Percentiles rank a stretch among this genome's conserved stretches.
These are phyloP conservation scores for Sisymbrium irio DNA, from an alignment of 345 rosid genomes.

Conservation along the genomic window DNA sequence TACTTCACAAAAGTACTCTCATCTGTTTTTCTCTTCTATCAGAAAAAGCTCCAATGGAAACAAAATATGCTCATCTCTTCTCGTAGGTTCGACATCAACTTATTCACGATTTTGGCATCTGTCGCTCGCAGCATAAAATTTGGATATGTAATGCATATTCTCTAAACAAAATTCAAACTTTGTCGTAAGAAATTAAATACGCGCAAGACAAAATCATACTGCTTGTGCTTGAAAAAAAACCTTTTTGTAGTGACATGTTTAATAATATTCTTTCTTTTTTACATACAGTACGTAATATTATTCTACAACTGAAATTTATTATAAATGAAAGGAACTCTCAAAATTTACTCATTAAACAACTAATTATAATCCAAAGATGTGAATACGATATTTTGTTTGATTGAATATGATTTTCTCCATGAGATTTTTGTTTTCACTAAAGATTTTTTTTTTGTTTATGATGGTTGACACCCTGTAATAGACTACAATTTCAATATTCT, in stretches of 20 bases:
- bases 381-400: not conserved
- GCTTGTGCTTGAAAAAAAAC: not conserved
- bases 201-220: not conserved
- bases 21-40: not conserved
- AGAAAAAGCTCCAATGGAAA: not conserved
- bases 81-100: not conserved
- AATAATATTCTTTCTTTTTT: too few species aligned
- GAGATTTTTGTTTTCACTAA: not conserved
- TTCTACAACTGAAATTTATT: not conserved
- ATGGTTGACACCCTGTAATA: constrained; percentile 38
- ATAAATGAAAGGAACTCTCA: not conserved
- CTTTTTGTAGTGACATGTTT: not conserved
- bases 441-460: not conserved
- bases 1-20: not conserved
- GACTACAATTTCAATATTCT: constrained; percentile 23
- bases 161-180: not conserved
- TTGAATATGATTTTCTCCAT: not conserved
- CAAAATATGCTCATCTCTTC: not conserved
- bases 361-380: not conserved
- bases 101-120: too few species aligned
- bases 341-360: not conserved
- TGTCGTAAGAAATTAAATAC: not conserved
- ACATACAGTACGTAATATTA: not conserved
- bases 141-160: not conserved
- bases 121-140: not conserved